Evolutionary conservation across 331 rosid genomes (phyloP), one percentile per base, ranked within the genome.

Genomic region (Malus hybrid): DNA sequence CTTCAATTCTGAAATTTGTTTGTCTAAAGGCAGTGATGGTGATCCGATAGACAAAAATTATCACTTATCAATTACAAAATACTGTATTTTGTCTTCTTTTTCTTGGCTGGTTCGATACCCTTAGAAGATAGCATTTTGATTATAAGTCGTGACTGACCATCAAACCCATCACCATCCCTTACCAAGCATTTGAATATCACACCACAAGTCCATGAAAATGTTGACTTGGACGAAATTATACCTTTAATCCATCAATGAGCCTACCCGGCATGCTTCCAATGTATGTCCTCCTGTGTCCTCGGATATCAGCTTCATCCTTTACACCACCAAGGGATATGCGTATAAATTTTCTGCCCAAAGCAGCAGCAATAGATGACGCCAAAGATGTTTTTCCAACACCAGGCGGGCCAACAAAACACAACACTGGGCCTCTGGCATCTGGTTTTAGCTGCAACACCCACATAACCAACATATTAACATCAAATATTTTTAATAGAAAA

Each of bases 201-300:
- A 33, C 50, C 48, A 66, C 7, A 33, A 66, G 28, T 66, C 70
- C 69, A 64, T 16, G 10, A 39, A 18, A 69, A 15, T 44, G 18
- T 27, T 61, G 48, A 6, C 39, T 50, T 18, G 67, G 24, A 68
- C 14, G 39, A 27, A 55, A 62, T 65, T 22, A 68, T 81, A 93
- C 99, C 99, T 94, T 94, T 68, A 94, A 80, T 71, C 99, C 97
- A 65, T 94, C 99, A 79, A 94, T 92, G 66, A 92, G 99, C 78
- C 97, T 88, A 78, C 97, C 99, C 34, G 97, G 97, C 99, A 94
- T 94, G 87, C 99, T 94, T 83, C 97, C 97, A 67, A 94, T 92
- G 86, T 94, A 94, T 77, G 99, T 92, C 89, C 97, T 94, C 88
- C 99, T 89, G 77, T 94, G 99, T 59, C 99, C 99, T 81, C 99